Percentiles rank a stretch among this genome's conserved stretches.
These are phyloP conservation scores for Chlorophyllum brunneum DNA, from an alignment of 768 basidiomycete genomes.

Conservation along the genomic window DNA sequence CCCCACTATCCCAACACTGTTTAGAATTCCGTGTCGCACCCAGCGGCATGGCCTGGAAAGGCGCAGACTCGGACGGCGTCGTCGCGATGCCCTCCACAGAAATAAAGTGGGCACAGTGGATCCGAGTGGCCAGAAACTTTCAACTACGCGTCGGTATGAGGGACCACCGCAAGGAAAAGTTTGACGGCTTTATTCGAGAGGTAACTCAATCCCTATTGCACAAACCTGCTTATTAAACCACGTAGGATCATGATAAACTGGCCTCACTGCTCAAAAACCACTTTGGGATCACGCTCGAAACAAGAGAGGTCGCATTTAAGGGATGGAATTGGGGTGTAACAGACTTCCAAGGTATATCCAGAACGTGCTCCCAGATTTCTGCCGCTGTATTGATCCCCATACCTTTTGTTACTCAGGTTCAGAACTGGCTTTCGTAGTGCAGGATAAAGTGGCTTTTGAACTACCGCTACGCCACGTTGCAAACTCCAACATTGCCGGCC, in stretches of 20 bases:
- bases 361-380: background rate
- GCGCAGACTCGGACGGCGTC: slow-evolving; percentile 59
- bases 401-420: slow-evolving; percentile 48
- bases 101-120: slow-evolving; percentile 89
- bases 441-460: slow-evolving; percentile 85
- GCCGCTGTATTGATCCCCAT: slow-evolving; percentile 3
- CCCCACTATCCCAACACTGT: background rate
- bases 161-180: slow-evolving; percentile 74
- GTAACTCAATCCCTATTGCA: slow-evolving; percentile 36
- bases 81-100: slow-evolving; percentile 63
- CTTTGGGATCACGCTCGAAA: slow-evolving; percentile 82
- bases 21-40: slow-evolving; percentile 83
- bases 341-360: slow-evolving; percentile 80
- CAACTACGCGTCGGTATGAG: slow-evolving; percentile 84
- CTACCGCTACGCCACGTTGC: slow-evolving; percentile 83
- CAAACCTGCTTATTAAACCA: background rate
- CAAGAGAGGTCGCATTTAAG: slow-evolving; percentile 81
- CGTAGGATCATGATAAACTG: slow-evolving; percentile 88
- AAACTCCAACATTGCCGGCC: slow-evolving; percentile 97
- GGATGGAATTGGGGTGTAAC: slow-evolving; percentile 99
- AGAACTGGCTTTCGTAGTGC: slow-evolving; percentile 88
- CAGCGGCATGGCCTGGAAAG: slow-evolving; percentile 95
- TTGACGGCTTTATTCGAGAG: slow-evolving; percentile 92
- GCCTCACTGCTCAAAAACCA: slow-evolving; percentile 77
- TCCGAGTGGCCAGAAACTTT: slow-evolving; percentile 88